phyloP scores from a whole-genome alignment of 495 filamentous ascomycete genomes.

The Penicillium riverlandense region DNA sequence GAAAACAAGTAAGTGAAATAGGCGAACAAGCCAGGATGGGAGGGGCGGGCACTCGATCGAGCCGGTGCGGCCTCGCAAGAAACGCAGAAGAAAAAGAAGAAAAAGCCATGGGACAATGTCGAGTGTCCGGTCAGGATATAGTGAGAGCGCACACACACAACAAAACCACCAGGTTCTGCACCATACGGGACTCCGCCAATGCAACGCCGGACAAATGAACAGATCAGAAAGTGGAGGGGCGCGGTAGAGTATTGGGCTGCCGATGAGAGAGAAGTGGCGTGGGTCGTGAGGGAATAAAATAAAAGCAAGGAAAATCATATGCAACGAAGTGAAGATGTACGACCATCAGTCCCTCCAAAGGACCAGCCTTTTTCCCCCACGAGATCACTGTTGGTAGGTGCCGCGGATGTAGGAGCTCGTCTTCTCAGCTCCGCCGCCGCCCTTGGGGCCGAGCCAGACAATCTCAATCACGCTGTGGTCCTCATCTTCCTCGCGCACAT shows the following conservation, averaged over 20 bases:
- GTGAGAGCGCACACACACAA: slow-evolving; percentile 3
- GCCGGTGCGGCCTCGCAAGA: not conserved
- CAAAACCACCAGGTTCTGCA: slow-evolving; percentile 19
- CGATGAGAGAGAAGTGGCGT: too few species aligned
- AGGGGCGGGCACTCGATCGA: not conserved
- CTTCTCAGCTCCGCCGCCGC: slow-evolving; percentile 33
- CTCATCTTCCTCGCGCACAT: slow-evolving; percentile 38
- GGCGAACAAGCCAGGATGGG: not conserved
- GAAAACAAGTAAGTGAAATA: slow-evolving; percentile 9
- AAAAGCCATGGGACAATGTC: slow-evolving; percentile 2
- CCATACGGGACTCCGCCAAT: slow-evolving; percentile 24
- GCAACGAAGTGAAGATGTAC: slow-evolving; percentile 25
- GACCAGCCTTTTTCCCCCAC: slow-evolving; percentile 13
- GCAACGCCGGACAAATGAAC: slow-evolving; percentile 28
- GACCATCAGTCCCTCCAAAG: slow-evolving; percentile 10
- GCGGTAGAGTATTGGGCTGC: slow-evolving; percentile 5
- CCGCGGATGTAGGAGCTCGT: slow-evolving; percentile 21
- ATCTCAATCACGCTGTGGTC: slow-evolving; percentile 43
- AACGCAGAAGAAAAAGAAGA: slow-evolving; percentile 1
- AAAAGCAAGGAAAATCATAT: slow-evolving; percentile 28
- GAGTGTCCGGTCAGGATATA: slow-evolving; percentile 17
- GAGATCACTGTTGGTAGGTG: slow-evolving; percentile 22
- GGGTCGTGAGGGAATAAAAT: slow-evolving; percentile 1
- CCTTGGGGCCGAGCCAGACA: slow-evolving; percentile 43
- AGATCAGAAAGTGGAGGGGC: slow-evolving; percentile 19